A percentile compares a stretch with the other conserved stretches of the same genome.
Evolutionary conservation across 148 eudicot genomes (phyloP).

Genomic region (Vaccinium darrowii): DNA sequence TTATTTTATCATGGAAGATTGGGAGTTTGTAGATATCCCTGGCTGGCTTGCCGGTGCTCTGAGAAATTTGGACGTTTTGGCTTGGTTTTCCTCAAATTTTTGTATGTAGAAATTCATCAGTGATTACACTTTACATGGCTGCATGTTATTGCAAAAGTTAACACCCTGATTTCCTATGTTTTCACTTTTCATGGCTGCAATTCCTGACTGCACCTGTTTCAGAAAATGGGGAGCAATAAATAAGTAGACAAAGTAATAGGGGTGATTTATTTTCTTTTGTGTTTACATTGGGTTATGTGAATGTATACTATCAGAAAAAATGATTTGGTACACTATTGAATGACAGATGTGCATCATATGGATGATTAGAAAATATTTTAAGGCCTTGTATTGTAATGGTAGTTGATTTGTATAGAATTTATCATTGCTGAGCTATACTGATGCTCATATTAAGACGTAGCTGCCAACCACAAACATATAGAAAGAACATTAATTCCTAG

Average conservation of each 20-base stretch:
- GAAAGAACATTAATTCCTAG: neutral
- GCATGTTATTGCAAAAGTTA: neutral
- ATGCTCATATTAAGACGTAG: neutral
- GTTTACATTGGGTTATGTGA: neutral
- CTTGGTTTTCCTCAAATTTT: neutral
- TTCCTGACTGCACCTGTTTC: neutral
- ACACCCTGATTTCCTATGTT: neutral
- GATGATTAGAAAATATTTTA: neutral
- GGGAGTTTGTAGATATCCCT: neutral
- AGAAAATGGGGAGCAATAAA: neutral
- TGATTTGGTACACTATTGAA: neutral
- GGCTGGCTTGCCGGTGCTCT: neutral
- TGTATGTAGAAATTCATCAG: neutral
- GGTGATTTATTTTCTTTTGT: neutral
- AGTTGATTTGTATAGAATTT: neutral
- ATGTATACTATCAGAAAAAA: neutral
- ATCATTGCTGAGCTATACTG: neutral
- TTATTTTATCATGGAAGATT: neutral
- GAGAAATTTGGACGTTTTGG: neutral
- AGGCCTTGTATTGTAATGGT: conserved; percentile 1
- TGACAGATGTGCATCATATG: neutral
- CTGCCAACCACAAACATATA: neutral
- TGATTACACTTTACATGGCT: neutral
- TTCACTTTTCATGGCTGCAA: neutral
- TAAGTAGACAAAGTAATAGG: neutral